A percentile compares a stretch with the other conserved stretches of the same genome.
phyloP scores from a whole-genome alignment of 1,284 basidiomycete species.

The Fomitopsis palustris region DNA sequence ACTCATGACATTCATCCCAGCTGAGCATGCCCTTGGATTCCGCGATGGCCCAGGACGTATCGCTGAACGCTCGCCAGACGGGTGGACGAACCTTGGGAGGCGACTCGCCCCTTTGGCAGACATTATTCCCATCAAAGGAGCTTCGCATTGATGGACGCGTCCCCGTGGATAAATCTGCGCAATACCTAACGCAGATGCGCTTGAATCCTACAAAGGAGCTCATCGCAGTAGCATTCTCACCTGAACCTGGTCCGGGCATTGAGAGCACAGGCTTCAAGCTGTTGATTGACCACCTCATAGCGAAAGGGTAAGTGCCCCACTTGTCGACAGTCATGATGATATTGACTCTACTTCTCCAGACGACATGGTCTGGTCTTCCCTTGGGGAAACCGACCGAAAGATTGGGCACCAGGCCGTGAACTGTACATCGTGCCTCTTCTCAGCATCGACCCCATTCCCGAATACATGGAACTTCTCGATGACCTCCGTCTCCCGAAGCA shows the following conservation, averaged over 20 bases:
- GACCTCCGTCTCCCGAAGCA: slow-evolving; percentile 66
- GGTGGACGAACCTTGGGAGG: slow-evolving; percentile 56
- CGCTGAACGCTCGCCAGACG: slow-evolving; percentile 67
- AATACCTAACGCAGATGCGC: slow-evolving; percentile 74
- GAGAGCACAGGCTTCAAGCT: slow-evolving; percentile 50
- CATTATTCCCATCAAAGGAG: slow-evolving; percentile 64
- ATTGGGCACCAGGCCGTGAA: slow-evolving; percentile 77
- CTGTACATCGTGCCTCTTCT: slow-evolving; percentile 84
- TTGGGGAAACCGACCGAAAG: slow-evolving; percentile 72
- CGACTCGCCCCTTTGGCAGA: slow-evolving; percentile 63
- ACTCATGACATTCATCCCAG: slow-evolving; percentile 33
- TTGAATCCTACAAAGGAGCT: slow-evolving; percentile 79
- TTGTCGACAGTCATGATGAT: background rate
- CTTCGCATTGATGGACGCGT: slow-evolving; percentile 81
- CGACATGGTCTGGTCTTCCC: slow-evolving; percentile 87
- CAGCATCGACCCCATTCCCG: slow-evolving; percentile 69
- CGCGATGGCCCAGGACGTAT: slow-evolving; percentile 57
- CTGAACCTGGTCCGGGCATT: slow-evolving; percentile 38
- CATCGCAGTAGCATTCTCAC: slow-evolving; percentile 69
- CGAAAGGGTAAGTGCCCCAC: slow-evolving; percentile 60
- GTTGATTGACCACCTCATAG: slow-evolving; percentile 67
- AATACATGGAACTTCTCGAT: slow-evolving; percentile 84
- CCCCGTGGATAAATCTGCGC: slow-evolving; percentile 64
- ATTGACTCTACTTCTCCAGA: slow-evolving; percentile 36
- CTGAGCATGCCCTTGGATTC: slow-evolving; percentile 77